Evolutionary conservation across 2,329 filamentous ascomycete genomes (phyloP), one percentile per base, ranked within the genome.

Genomic region (Amylocarpus encephaloides): DNA sequence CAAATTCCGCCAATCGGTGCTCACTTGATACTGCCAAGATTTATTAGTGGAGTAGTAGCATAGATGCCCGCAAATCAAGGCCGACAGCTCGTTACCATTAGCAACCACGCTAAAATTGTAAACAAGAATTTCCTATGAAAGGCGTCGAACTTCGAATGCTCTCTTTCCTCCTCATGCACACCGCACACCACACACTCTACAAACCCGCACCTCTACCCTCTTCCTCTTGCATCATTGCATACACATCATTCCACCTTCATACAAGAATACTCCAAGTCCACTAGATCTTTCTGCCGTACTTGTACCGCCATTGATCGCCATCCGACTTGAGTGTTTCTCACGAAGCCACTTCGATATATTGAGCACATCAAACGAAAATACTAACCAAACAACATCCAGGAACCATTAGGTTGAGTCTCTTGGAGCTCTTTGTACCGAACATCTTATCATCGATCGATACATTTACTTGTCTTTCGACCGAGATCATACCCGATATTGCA

Each of bases 321-420:
- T 66, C 68, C 70, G 71, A 74, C 73, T 73, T 68, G 48, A 65
- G 64, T 62, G 55, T 67, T 67, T 72, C 67, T 70, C 53, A 64
- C 64, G 59, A 71, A 73, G 69, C 66, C 70, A 45, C 60, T 69
- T 75, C 71, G 68, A 72, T 65, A 67, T 66, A 73, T 76, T 71
- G 70, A 75, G 67, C 68, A 73, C 66, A 68, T 66, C 60, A 62
- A 65, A 70, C 65, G 62, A 64, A 61, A 55, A 64, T 73, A 76
- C 71, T 73, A 74, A 75, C 69, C 62, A 67, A 61, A 61, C 66
- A 67, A 66, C 55, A 65, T 68, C 70, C 71, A 78, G 73, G 74
- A 79, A 74, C 70, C 73, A 76, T 78, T 78, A 70, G 69, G 65
- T 78, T 77, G 75, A 76, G 73, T 75, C 72, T 78, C 74, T 78